phyloP scores from a whole-genome alignment of 345 rosid species.

The Noccaea caerulescens region DNA sequence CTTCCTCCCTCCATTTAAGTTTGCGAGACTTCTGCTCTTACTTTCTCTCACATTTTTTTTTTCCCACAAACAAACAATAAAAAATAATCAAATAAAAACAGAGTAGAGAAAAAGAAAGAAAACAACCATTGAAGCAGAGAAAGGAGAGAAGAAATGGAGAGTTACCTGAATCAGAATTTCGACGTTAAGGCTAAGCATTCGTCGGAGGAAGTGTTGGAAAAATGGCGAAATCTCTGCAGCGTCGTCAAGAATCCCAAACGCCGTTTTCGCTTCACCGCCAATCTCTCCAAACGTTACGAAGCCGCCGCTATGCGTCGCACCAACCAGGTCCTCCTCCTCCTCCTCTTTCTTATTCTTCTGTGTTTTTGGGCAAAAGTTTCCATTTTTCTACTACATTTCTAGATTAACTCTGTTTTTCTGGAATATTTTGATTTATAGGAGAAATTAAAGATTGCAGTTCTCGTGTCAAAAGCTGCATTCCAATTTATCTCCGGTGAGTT shows the following conservation, averaged over 20 bases:
- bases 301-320: conserved; percentile 88
- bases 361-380: too few relatives aligned
- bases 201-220: conserved; percentile 61
- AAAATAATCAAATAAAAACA: not conserved
- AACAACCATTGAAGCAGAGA: conserved; percentile 18
- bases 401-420: not conserved
- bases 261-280: conserved; percentile 83
- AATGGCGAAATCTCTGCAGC: conserved; percentile 73
- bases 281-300: conserved; percentile 79
- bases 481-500: conserved; percentile 73
- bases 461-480: conserved; percentile 89
- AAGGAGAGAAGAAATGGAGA: conserved; percentile 53
- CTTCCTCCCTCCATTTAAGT: conserved; percentile 36
- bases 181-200: conserved; percentile 71
- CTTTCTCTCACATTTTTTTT: not conserved
- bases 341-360: not conserved
- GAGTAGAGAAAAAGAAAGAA: conserved; percentile 5
- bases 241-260: conserved; percentile 89
- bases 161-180: conserved; percentile 61
- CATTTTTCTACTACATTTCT: too few relatives aligned
- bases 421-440: conserved; percentile 51
- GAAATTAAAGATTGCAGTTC: conserved; percentile 80
- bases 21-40: conserved; percentile 25
- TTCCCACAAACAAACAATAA: conserved; percentile 7
- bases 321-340: conserved; percentile 57